Conservation (phyloP, 495 filamentous ascomycete genomes). For the Tuber aestivum region DNA sequence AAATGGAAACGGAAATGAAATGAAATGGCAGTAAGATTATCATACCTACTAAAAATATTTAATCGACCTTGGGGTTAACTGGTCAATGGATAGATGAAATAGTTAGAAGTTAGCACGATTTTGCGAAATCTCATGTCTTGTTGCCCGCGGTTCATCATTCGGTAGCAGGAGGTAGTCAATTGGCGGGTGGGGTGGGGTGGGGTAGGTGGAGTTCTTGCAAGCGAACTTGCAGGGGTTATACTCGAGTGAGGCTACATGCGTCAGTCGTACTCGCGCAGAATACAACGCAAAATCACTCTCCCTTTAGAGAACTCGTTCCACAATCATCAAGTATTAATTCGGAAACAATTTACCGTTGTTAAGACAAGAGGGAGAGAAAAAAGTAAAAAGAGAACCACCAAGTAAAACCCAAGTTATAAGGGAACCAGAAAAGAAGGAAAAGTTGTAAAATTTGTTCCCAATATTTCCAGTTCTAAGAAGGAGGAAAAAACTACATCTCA, state of each 20-base stretch:
- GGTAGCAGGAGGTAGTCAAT: neutral
- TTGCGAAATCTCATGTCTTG: neutral
- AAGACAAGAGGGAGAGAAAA: neutral
- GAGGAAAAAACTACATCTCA: neutral
- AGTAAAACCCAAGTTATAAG: neutral
- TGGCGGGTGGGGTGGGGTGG: neutral
- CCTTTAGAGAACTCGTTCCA: neutral
- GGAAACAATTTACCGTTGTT: neutral
- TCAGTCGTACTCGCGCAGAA: neutral
- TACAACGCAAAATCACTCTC: neutral
- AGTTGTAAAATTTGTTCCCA: neutral
- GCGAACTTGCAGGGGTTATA: neutral
- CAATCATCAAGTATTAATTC: neutral
- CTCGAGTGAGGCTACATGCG: neutral
- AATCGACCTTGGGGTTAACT: neutral
- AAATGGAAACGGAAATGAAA: neutral
- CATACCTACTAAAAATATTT: neutral
- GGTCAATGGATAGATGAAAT: neutral
- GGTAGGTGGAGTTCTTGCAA: neutral
- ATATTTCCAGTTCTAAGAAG: neutral
- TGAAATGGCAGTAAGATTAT: neutral
- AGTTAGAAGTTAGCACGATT: neutral
- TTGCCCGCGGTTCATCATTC: neutral
- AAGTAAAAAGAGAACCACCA: neutral
- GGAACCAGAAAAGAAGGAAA: neutral